Conservation (phyloP, 108 stramenopile genomes). For the Skeletonema grethae region DNA sequence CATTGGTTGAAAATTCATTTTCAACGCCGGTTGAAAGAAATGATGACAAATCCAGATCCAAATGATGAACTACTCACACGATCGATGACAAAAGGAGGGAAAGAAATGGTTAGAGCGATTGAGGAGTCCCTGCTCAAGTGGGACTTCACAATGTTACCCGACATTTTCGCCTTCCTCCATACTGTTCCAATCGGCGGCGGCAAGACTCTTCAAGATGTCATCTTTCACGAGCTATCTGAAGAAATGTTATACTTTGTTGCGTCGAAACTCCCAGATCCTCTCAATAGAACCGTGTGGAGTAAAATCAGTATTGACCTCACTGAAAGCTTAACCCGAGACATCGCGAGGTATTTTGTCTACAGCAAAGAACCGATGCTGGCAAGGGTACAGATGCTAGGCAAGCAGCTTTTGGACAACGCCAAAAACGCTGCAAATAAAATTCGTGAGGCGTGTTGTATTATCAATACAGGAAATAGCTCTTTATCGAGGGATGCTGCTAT, state of each 20-base stretch:
- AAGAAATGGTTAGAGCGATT: background rate
- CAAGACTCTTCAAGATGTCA: background rate
- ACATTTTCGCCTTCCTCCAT: background rate
- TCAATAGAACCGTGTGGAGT: constrained; percentile 16
- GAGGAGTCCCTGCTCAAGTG: background rate
- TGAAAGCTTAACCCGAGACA: background rate
- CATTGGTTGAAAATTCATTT: constrained; percentile 30
- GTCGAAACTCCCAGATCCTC: constrained; percentile 9
- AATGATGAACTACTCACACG: background rate
- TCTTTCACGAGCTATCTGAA: background rate
- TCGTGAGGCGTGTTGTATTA: background rate
- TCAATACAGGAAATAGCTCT: background rate
- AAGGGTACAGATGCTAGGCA: background rate
- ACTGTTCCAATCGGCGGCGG: background rate
- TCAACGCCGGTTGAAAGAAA: constrained; percentile 13
- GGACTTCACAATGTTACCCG: background rate
- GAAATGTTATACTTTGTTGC: constrained; percentile 22
- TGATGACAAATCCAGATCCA: background rate
- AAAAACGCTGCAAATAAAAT: background rate
- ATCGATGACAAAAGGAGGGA: background rate
- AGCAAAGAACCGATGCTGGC: background rate
- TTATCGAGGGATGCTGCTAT: constrained; percentile 9
- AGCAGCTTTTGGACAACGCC: background rate
- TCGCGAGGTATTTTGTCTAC: constrained; percentile 9
- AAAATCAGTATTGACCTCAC: constrained; percentile 15